Conservation (phyloP, 176 grass and related monocot species). For the Panicum miliaceum region DNA sequence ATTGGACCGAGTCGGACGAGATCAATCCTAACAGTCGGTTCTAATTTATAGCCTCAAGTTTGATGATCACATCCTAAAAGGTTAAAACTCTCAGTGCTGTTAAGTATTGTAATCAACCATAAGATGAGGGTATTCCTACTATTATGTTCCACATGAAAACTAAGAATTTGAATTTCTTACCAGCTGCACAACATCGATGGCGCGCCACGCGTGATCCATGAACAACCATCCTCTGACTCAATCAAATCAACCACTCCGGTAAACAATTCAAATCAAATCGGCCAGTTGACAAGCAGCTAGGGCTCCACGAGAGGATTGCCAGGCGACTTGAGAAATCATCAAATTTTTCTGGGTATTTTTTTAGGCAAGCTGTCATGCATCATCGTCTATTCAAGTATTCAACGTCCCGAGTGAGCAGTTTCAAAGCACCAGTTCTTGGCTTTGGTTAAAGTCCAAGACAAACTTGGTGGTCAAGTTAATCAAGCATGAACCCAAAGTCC, state of each 20-base stretch:
- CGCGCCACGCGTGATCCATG: slow-evolving; percentile 5
- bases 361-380: background rate
- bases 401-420: background rate
- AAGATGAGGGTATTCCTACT: background rate
- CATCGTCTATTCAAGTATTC: background rate
- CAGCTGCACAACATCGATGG: background rate
- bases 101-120: background rate
- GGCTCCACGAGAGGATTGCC: background rate
- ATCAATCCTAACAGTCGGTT: no score
- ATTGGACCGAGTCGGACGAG: no score
- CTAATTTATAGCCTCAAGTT: background rate
- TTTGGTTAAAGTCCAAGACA: background rate
- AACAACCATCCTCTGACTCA: background rate
- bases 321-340: background rate
- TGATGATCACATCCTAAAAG: background rate
- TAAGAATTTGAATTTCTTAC: background rate
- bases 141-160: background rate
- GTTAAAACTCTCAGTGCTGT: background rate
- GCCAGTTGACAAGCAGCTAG: background rate
- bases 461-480: slow-evolving; percentile 17
- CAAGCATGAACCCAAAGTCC: background rate
- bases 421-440: background rate
- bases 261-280: background rate
- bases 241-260: background rate
- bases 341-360: background rate